Evolutionary conservation across 345 rosid genomes (phyloP).

Genomic region (Eucalyptus cloeziana): DNA sequence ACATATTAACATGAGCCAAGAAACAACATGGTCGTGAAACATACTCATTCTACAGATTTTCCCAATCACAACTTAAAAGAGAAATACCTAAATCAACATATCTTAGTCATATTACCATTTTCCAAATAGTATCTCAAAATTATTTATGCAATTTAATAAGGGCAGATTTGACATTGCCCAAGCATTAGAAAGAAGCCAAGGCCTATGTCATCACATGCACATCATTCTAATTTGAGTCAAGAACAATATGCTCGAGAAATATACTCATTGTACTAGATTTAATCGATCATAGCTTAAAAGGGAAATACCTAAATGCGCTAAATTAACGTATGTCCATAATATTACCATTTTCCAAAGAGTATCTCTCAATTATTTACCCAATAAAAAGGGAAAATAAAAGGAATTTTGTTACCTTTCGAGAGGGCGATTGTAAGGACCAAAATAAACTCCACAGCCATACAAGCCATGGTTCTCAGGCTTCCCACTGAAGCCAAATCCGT

Average conservation of each 20-base stretch:
- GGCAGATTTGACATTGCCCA: neutral
- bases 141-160: neutral
- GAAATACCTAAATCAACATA: neutral
- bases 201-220: neutral
- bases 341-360: neutral
- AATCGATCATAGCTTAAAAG: neutral
- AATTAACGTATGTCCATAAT: neutral
- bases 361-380: neutral
- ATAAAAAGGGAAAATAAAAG: neutral
- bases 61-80: neutral
- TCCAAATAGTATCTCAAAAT: neutral
- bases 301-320: neutral
- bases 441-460: slow-evolving; percentile 55
- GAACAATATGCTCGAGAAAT: neutral
- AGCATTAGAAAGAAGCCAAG: neutral
- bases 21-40: neutral
- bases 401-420: slow-evolving; percentile 35
- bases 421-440: slow-evolving; percentile 49
- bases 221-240: neutral
- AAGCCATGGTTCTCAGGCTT: slow-evolving; percentile 16
- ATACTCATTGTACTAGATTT: neutral
- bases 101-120: neutral
- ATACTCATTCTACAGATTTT: neutral
- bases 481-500: slow-evolving; percentile 41
- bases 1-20: neutral